These are phyloP conservation scores for Mortierella antarctica DNA, from an alignment of 192 early-diverging fungal genomes.

Conservation along the genomic window DNA sequence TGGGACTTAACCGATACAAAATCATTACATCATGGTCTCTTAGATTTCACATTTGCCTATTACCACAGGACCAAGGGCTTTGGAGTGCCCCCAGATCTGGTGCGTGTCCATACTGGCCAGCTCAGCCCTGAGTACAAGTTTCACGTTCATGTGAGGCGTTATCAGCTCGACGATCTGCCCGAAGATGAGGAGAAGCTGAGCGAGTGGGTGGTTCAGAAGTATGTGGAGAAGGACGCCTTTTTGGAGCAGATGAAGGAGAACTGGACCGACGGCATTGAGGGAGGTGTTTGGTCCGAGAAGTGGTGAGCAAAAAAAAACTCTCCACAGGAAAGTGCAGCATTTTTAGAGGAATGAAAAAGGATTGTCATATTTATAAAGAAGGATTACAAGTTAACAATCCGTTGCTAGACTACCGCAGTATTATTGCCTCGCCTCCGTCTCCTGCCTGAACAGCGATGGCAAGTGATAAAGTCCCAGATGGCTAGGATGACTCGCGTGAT, in stretches of 20 bases:
- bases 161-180: constrained; percentile 75
- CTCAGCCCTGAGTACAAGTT: constrained; percentile 70
- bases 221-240: constrained; percentile 87
- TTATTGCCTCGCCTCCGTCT: no score
- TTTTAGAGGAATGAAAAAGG: neutral
- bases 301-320: constrained; percentile 4
- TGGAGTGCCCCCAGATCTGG: constrained; percentile 61
- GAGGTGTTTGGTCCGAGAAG: constrained; percentile 49
- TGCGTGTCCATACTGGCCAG: constrained; percentile 58
- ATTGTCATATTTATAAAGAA: no score
- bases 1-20: no score
- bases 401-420: no score
- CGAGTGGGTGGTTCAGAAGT: constrained; percentile 80
- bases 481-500: no score
- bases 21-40: neutral
- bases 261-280: constrained; percentile 60
- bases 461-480: no score
- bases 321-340: neutral
- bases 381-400: no score
- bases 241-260: constrained; percentile 69
- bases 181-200: constrained; percentile 75
- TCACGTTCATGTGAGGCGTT: constrained; percentile 84
- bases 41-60: constrained; percentile 66
- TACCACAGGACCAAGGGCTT: constrained; percentile 57
- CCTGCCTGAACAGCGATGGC: no score